A percentile compares a stretch with the other conserved stretches of the same genome.
Conservation (phyloP, 768 basidiomycete genomes). For the Arthromyces matolae region DNA sequence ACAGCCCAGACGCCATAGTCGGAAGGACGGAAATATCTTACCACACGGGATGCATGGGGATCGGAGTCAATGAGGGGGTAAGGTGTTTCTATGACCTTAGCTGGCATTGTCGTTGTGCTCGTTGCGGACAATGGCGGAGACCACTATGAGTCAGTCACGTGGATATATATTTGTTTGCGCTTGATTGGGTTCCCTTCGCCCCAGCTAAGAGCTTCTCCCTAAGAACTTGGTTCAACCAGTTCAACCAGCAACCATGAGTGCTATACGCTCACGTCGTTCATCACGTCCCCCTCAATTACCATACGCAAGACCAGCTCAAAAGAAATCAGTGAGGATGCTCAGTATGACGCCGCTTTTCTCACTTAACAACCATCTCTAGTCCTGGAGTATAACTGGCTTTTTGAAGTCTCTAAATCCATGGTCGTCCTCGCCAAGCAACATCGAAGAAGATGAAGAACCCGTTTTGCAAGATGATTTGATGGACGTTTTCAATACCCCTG, state of each 20-base stretch:
- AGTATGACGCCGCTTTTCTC: constrained; percentile 3
- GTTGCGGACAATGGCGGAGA: constrained; percentile 29
- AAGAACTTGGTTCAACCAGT: no score
- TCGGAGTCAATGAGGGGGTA: constrained; percentile 94
- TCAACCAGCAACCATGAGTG: constrained; percentile 55
- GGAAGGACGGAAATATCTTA: constrained; percentile 82
- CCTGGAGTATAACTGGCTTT: constrained; percentile 51
- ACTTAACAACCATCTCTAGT: constrained; percentile 20
- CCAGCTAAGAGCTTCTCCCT: no score
- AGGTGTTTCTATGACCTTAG: constrained; percentile 51
- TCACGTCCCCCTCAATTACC: constrained; percentile 45
- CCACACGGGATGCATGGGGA: constrained; percentile 83
- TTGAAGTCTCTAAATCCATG: constrained; percentile 51
- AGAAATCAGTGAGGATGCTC: constrained; percentile 45
- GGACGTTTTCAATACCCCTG: constrained; percentile 9
- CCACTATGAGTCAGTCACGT: constrained; percentile 24
- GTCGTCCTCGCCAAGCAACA: constrained; percentile 18
- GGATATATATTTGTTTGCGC: constrained; percentile 29
- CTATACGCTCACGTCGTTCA: constrained; percentile 41
- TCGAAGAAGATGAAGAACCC: constrained; percentile 15
- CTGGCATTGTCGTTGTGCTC: constrained; percentile 38
- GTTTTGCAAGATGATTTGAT: constrained; percentile 20
- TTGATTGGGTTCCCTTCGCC: constrained; percentile 23
- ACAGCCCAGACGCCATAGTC: constrained; percentile 87
- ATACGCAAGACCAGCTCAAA: constrained; percentile 42